Evolutionary conservation across 805 yeast genomes (phyloP), one percentile per base, ranked within the genome.

Genomic region (Teunomyces stri): DNA sequence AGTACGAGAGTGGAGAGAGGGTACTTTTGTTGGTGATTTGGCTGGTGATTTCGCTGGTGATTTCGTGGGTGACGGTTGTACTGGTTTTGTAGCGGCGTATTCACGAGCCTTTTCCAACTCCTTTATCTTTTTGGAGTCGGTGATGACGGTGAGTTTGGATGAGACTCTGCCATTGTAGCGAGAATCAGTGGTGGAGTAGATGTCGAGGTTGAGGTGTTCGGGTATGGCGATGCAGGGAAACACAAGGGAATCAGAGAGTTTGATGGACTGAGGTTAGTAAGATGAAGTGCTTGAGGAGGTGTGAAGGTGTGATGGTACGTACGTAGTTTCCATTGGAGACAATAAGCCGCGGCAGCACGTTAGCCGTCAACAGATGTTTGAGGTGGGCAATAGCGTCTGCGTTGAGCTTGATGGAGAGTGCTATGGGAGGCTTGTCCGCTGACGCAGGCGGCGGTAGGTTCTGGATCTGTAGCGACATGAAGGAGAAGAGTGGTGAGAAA

Each of bases 241-340:
- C 22, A 54, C 50, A 42, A 61, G 43, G 4, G 54, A 45, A 27
- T 65, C 66, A 15, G 58, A 51, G 33, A 68, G 49, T 44, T 60
- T 65, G 28, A 70, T 57, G 39, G 65, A 65, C 64, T 67, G 47
- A n/a, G 22, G 57, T 56, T 57, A 60, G 65, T 60, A 56, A 18
- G 13, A n/a, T 12, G 12, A n/a, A 15, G 15, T n/a, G n/a, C n/a
- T n/a, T n/a, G n/a, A n/a, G n/a, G n/a, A 13, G 36, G 35, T 10
- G 33, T 16, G 16, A 6, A 7, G 7, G 7, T 12, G 15, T 11
- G 28, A 4, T 12, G 18, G 33, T 54, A 64, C 70, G 46, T 64
- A 65, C 69, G 46, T 58, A 64, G 41, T 56, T 50, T 25, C 75
- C 76, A 49, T 69, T 53, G 47, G 66, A 64, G 31, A 72, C 74